Percentiles rank a stretch among this genome's conserved stretches.
phyloP scores from a whole-genome alignment of 1,284 basidiomycete species.

The Papiliotrema flavescens region DNA sequence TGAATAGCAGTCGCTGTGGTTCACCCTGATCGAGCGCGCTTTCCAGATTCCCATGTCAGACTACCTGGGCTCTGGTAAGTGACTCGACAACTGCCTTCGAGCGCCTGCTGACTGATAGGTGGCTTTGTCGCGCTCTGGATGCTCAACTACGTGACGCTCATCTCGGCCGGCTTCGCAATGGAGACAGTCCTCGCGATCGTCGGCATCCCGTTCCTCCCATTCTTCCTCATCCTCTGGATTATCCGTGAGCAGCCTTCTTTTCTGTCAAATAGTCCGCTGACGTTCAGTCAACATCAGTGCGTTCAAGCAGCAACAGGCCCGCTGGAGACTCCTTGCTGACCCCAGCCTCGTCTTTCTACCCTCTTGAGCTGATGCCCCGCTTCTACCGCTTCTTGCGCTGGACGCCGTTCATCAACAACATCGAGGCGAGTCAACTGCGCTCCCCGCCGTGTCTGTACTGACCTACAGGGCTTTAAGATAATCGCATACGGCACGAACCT shows the following conservation, averaged over 20 bases:
- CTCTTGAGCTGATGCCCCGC: constrained; percentile 30
- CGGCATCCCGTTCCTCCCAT: constrained; percentile 29
- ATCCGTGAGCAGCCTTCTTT: constrained; percentile 16
- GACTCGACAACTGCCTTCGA: background rate
- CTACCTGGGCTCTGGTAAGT: constrained; percentile 31
- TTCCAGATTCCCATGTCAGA: constrained; percentile 36
- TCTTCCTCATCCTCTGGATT: constrained; percentile 41
- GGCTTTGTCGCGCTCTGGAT: constrained; percentile 43
- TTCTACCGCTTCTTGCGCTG: constrained; percentile 38
- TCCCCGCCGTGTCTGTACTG: background rate
- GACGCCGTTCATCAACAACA: constrained; percentile 37
- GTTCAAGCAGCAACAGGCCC: background rate
- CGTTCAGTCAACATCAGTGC: constrained; percentile 33
- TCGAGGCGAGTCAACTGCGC: constrained; percentile 15
- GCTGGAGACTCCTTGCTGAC: background rate
- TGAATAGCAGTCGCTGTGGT: constrained; percentile 27
- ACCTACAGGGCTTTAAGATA: constrained; percentile 34
- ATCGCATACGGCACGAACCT: constrained; percentile 35
- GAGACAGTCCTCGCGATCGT: constrained; percentile 38
- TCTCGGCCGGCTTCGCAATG: constrained; percentile 37
- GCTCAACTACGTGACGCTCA: constrained; percentile 38
- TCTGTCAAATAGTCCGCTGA: background rate
- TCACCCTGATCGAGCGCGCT: constrained; percentile 33
- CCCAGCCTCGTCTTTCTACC: constrained; percentile 37
- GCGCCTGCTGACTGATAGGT: constrained; percentile 10